Conservation (phyloP, 2,329 filamentous ascomycete genomes). For the Venturia nashicola region DNA sequence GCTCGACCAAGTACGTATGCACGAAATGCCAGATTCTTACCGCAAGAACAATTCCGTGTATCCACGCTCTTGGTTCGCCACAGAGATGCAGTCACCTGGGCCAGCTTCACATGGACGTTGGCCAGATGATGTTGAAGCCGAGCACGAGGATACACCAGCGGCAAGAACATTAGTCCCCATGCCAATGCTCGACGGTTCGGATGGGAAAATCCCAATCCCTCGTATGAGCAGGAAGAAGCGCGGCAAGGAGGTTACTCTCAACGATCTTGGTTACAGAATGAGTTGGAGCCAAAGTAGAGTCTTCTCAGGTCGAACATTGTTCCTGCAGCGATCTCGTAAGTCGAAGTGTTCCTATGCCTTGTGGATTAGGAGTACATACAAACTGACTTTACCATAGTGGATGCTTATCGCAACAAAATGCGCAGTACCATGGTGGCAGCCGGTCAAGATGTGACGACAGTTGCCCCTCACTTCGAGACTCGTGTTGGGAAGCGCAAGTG, state of each 20-base stretch:
- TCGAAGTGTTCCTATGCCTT: conserved; percentile 21
- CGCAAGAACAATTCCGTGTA: conserved; percentile 82
- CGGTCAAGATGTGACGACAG: conserved; percentile 60
- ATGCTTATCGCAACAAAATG: conserved; percentile 89
- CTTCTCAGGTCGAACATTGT: conserved; percentile 75
- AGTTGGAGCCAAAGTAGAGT: conserved; percentile 91
- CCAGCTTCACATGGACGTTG: conserved; percentile 63
- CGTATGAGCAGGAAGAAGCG: conserved; percentile 57
- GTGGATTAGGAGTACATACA: conserved; percentile 16
- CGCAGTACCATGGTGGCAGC: conserved; percentile 66
- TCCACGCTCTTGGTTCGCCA: conserved; percentile 81
- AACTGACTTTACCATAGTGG: conserved; percentile 44
- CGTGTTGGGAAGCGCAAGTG: conserved; percentile 65
- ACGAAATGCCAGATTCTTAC: conserved; percentile 93
- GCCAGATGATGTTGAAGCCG: conserved; percentile 56
- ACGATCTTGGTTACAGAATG: conserved; percentile 90
- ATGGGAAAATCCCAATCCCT: conserved; percentile 64
- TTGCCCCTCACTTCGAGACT: conserved; percentile 80
- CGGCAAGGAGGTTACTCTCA: conserved; percentile 76
- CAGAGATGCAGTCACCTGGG: conserved; percentile 82
- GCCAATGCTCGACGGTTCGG: conserved; percentile 50
- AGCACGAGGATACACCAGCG: conserved; percentile 33
- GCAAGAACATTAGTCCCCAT: conserved; percentile 36
- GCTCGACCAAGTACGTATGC: conserved; percentile 85
- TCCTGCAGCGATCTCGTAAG: conserved; percentile 84